Evolutionary conservation across 352 stramenopile species (phyloP), one percentile per base, ranked within the genome.

Genomic region (Phytophthora citricola): DNA sequence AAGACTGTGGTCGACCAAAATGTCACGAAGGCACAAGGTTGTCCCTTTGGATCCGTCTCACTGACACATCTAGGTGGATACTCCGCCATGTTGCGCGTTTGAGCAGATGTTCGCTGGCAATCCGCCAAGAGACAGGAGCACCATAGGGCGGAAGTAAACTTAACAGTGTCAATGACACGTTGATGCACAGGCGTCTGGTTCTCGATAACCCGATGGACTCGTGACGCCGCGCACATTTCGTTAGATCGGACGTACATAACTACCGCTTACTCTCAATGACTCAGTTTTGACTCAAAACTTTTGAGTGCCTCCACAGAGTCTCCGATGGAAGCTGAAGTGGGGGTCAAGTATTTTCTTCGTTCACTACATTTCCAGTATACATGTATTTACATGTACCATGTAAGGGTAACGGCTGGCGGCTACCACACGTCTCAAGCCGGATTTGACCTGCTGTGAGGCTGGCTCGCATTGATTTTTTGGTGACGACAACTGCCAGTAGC

Each of bases 171-270:
- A 20, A 20, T 44, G 48, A 45, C 46, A 39, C 10, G 5, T 52
- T 52, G 46, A 52, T 52, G 39, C 27, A 44, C 39, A 15, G 40
- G 22, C 53, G 53, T 48, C 56, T 48, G 45, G 8, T 63, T 63
- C 45, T 49, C 34, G 8, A 49, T 39, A 56, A 49, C 56, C 56
- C 36, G 34, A 49, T 63, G 44, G 44, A 0, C n/a, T 29, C 8
- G 4, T 39, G 27, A 29, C 17, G 17, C 12, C 12, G 27, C 14
- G 50, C 41, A 53, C 29, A 53, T 29, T 61, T 52, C 41, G 41
- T 62, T 34, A 62, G 45, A 52, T 54, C 14, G 43, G 15, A 15
- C 34, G 36, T 34, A 34, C 31, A 43, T 17, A 43, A 11, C 36
- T 43, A 12, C 12, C 34, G 4, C 14, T 43, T 43, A 17, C 36